Evolutionary conservation across 163 green algal genomes (phyloP).

Genomic region (Scenedesmus sp.): DNA sequence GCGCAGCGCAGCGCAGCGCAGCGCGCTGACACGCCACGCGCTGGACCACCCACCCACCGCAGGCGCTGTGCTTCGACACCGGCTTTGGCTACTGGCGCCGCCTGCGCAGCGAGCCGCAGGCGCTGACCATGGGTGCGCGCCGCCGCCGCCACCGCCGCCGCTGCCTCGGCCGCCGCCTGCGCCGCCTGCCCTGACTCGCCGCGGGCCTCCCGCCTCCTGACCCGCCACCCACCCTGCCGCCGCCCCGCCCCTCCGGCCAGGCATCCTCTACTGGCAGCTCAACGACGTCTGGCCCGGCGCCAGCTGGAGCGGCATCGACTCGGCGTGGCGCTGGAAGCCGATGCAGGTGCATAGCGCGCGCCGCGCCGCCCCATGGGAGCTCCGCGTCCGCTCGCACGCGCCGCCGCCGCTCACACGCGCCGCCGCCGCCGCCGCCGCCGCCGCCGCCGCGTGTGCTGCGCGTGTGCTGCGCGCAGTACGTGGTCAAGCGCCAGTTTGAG

Average conservation of each 20-base stretch:
- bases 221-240: too few relatives aligned
- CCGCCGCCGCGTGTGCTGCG: neutral
- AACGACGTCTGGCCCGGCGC: constrained; percentile 78
- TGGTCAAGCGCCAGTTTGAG: constrained; percentile 39
- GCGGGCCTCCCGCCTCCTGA: too few relatives aligned
- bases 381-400: neutral
- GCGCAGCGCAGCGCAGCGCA: too few relatives aligned
- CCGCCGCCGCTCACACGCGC: neutral
- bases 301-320: constrained; percentile 54
- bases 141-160: too few relatives aligned
- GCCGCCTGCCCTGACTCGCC: too few relatives aligned
- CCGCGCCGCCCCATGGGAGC: neutral
- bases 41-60: neutral
- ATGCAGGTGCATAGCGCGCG: constrained; percentile 23
- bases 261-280: constrained; percentile 85
- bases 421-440: too few relatives aligned
- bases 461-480: constrained; percentile 24
- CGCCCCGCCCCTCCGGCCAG: too few relatives aligned
- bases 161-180: too few relatives aligned
- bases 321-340: constrained; percentile 36
- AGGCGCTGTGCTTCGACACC: constrained; percentile 70
- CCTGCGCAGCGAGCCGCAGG: constrained; percentile 55
- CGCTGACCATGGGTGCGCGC: constrained; percentile 70
- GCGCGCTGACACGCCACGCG: too few relatives aligned
- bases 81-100: constrained; percentile 68